Percentiles rank a stretch among this genome's conserved stretches.
Evolutionary conservation across 2,329 filamentous ascomycete genomes (phyloP).

Genomic region (Aspergillus floridensis): DNA sequence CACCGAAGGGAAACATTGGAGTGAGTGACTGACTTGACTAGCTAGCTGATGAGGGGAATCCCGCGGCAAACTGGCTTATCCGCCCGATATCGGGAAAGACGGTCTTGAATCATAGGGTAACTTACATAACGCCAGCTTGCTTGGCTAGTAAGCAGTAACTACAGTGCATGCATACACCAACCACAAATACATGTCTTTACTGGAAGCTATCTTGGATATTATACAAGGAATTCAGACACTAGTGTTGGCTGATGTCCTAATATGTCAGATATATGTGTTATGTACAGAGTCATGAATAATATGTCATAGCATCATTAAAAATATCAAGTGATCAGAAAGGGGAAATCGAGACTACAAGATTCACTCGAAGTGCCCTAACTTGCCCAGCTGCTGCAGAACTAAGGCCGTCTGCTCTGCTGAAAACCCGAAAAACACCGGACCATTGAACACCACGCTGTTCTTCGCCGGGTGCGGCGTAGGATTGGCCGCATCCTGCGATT

Average conservation of each 20-base stretch:
- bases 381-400: slow-evolving; percentile 62
- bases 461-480: slow-evolving; percentile 38
- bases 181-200: no score
- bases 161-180: no score
- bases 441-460: slow-evolving; percentile 77
- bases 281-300: neutral
- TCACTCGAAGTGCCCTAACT: slow-evolving; percentile 11
- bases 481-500: slow-evolving; percentile 5
- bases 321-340: neutral
- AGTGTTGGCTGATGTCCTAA: neutral
- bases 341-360: neutral
- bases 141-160: no score
- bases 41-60: slow-evolving; percentile 12
- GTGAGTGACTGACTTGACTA: slow-evolving; percentile 3
- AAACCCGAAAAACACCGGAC: slow-evolving; percentile 92
- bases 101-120: neutral
- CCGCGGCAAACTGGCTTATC: slow-evolving; percentile 25
- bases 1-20: slow-evolving; percentile 25
- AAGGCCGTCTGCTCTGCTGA: slow-evolving; percentile 76
- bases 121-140: neutral
- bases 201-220: no score
- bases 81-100: slow-evolving; percentile 35
- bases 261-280: neutral
- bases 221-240: neutral
- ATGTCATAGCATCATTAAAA: neutral